Percentiles rank a stretch among this genome's conserved stretches.
These are phyloP conservation scores for Brassica rapa DNA, from an alignment of 345 rosid species.

Conservation along the genomic window DNA sequence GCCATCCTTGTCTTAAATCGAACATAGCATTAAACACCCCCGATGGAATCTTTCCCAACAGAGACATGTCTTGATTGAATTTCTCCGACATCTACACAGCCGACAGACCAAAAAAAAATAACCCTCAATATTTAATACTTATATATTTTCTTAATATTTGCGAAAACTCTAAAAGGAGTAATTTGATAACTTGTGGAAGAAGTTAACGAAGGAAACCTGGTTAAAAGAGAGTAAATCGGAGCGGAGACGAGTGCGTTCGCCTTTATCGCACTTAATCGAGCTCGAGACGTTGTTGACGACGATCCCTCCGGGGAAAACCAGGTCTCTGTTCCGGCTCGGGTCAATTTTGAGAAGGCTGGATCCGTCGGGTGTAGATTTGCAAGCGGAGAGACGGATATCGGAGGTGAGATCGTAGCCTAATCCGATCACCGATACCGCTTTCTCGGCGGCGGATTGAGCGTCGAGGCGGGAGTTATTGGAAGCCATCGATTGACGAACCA, in stretches of 20 bases:
- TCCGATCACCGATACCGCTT: constrained; percentile 85
- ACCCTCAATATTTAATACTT: no score
- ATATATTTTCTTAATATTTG: no score
- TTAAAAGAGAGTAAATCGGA: constrained; percentile 85
- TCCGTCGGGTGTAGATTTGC: constrained; percentile 54
- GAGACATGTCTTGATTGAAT: constrained; percentile 68
- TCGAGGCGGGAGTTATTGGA: constrained; percentile 44
- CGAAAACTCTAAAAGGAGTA: no score
- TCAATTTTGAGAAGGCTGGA: constrained; percentile 66
- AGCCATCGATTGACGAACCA: constrained; percentile 42
- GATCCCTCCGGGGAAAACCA: constrained; percentile 72
- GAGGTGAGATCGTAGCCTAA: constrained; percentile 67
- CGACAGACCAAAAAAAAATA: background rate
- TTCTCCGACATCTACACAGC: constrained; percentile 86
- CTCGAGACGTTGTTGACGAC: constrained; percentile 62
- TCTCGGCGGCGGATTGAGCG: constrained; percentile 79
- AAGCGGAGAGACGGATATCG: constrained; percentile 63
- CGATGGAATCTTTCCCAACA: constrained; percentile 87
- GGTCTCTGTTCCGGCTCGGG: constrained; percentile 46
- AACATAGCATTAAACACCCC: constrained; percentile 84
- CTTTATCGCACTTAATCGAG: constrained; percentile 89
- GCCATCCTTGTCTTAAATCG: constrained; percentile 69
- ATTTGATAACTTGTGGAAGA: background rate
- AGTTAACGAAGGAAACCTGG: constrained; percentile 51
- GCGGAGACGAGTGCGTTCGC: constrained; percentile 79